phyloP scores from a whole-genome alignment of 441 rosid species.

The Adansonia grandidieri region DNA sequence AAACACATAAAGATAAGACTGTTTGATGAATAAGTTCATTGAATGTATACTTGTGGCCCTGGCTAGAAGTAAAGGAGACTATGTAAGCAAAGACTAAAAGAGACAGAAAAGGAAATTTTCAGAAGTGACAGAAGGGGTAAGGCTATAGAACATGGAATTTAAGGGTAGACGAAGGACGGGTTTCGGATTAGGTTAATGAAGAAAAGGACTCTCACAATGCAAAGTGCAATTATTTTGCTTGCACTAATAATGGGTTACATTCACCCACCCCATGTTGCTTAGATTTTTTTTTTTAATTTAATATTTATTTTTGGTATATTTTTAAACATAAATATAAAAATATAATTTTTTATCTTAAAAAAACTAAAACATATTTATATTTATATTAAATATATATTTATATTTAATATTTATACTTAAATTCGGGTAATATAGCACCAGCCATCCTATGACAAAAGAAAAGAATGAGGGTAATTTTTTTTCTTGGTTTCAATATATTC shows the following conservation, averaged over 20 bases:
- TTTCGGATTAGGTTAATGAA: not conserved
- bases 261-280: not conserved
- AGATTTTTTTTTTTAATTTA: too few relatives aligned
- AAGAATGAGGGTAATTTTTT: not conserved
- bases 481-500: not conserved
- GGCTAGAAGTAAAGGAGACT: not conserved
- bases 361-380: too few relatives aligned
- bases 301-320: too few relatives aligned
- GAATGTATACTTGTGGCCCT: slow-evolving; percentile 19
- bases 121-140: slow-evolving; percentile 1
- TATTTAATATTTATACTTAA: too few relatives aligned
- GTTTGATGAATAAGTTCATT: not conserved
- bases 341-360: too few relatives aligned
- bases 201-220: not conserved
- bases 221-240: slow-evolving; percentile 18
- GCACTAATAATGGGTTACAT: slow-evolving; percentile 21
- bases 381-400: too few relatives aligned
- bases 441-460: too few relatives aligned
- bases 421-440: too few relatives aligned
- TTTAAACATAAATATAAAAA: too few relatives aligned
- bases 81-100: slow-evolving; percentile 10
- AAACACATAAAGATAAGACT: slow-evolving; percentile 3
- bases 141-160: not conserved
- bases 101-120: not conserved
- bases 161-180: not conserved